Conservation (phyloP, 768 basidiomycete genomes). For the Dacryopinax spathularia region DNA sequence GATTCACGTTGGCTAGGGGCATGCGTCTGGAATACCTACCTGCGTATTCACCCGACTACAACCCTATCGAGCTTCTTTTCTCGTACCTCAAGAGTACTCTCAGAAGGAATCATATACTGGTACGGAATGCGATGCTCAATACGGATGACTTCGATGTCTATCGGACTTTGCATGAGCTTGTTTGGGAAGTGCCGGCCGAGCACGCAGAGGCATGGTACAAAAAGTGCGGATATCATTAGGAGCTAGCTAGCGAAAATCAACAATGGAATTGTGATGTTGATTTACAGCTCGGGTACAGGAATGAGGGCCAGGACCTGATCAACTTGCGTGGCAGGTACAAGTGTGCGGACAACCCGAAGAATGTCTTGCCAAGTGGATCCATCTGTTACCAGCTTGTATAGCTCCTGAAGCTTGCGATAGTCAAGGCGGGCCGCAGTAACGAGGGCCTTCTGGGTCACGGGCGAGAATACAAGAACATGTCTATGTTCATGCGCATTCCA, state of each 20-base stretch:
- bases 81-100: slow-evolving; percentile 21
- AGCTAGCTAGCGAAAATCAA: background rate
- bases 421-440: too few relatives aligned
- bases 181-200: background rate
- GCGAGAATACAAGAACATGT: too few relatives aligned
- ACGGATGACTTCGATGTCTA: background rate
- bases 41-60: slow-evolving; percentile 27
- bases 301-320: too few relatives aligned
- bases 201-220: background rate
- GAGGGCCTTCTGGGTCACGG: too few relatives aligned
- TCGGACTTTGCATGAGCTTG: background rate
- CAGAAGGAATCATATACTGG: background rate
- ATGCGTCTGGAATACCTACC: slow-evolving; percentile 22
- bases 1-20: slow-evolving; percentile 9
- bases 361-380: too few relatives aligned
- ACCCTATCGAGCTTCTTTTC: slow-evolving; percentile 28
- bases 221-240: background rate
- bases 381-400: too few relatives aligned
- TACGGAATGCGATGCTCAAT: background rate
- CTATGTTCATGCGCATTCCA: too few relatives aligned
- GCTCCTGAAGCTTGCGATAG: too few relatives aligned
- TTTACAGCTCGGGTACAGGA: background rate
- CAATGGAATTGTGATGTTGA: background rate
- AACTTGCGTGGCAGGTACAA: too few relatives aligned
- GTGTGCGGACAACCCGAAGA: too few relatives aligned